Evolutionary conservation across 306 rosid genomes (phyloP), one percentile per base, ranked within the genome.

Genomic region (Pterocarpus santalinus): DNA sequence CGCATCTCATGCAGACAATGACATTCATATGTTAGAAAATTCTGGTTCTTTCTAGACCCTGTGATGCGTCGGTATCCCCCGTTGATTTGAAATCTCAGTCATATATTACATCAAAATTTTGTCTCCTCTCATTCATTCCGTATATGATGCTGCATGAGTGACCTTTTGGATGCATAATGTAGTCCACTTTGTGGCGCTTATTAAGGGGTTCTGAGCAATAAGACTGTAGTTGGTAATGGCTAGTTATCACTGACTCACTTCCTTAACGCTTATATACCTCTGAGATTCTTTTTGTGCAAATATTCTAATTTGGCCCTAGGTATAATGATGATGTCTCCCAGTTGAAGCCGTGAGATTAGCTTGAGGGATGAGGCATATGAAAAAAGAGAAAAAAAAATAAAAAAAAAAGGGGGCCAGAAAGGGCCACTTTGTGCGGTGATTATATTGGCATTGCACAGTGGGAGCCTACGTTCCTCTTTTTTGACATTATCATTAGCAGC

Each of bases 291-390:
- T 41, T 43, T 62, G 61, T 62, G 71, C 22, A 76, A 39, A 75
- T 64, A 8, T 80, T 51, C 17, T 53, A 46, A 68, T 44, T 53
- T 75, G 87, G 83, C 51, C 56, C 75, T 67, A 85, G 78, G 51
- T 61, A 65, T 74, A 86, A 91, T 91, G 86, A 94, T 91, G 83
- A 61, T 91, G 98, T 90, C 85, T 85, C 88, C 81, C 58, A 71
- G 43, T 69, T 73, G 83, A 82, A 68, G 79, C 75, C n/a, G 65
- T 66, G 80, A 76, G 70, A 83, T 39, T 65, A 77, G 79, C 3
- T 55, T 66, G 28, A 68, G 41, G 51, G 52, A 6, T 73, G 78
- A 80, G 52, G 83, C 87, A 81, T 66, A 64, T 82, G 72, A 74
- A 76, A 55, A 86, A 84, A 85, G 66, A 71, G 55, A 78, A 72